A percentile compares a stretch with the other conserved stretches of the same genome.
Conservation (phyloP, 2,329 filamentous ascomycete species). For the Rhynchosporium secalis region DNA sequence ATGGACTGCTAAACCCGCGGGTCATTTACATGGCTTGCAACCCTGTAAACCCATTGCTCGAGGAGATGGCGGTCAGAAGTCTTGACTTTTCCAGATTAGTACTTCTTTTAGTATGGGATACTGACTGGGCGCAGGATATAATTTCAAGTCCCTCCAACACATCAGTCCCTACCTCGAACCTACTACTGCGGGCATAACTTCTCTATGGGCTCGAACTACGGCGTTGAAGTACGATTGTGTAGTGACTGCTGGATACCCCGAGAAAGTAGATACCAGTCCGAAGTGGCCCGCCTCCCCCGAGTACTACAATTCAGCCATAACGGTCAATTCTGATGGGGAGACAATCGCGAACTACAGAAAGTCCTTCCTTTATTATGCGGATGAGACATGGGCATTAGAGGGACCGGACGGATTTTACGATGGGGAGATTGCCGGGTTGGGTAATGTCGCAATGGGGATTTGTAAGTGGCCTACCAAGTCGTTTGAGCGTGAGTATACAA, state of each 20-base stretch:
- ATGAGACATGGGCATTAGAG: slow-evolving; percentile 63
- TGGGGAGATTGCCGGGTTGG: slow-evolving; percentile 48
- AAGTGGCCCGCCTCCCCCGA: slow-evolving; percentile 53
- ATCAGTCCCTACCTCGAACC: slow-evolving; percentile 70
- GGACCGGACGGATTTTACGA: slow-evolving; percentile 52
- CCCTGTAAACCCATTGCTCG: too few relatives aligned
- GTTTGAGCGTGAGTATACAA: slow-evolving; percentile 14
- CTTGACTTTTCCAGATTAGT: too few relatives aligned
- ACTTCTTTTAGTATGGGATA: too few relatives aligned
- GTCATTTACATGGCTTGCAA: too few relatives aligned
- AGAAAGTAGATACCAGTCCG: slow-evolving; percentile 55
- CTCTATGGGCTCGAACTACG: slow-evolving; percentile 68
- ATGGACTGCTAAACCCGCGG: too few relatives aligned
- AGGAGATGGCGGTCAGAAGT: too few relatives aligned
- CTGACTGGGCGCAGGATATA: slow-evolving; percentile 54
- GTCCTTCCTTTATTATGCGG: slow-evolving; percentile 56
- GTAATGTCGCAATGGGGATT: slow-evolving; percentile 57
- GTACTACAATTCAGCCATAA: slow-evolving; percentile 56
- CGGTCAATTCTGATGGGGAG: slow-evolving; percentile 60
- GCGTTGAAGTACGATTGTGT: slow-evolving; percentile 67
- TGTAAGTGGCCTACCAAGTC: slow-evolving; percentile 45
- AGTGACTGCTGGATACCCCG: slow-evolving; percentile 74
- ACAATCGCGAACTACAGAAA: slow-evolving; percentile 62
- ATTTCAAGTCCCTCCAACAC: slow-evolving; percentile 68
- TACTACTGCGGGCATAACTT: slow-evolving; percentile 63